A percentile compares a stretch with the other conserved stretches of the same genome.
Evolutionary conservation across 2,329 filamentous ascomycete genomes (phyloP).

Genomic region (Thermoascus crustaceus): DNA sequence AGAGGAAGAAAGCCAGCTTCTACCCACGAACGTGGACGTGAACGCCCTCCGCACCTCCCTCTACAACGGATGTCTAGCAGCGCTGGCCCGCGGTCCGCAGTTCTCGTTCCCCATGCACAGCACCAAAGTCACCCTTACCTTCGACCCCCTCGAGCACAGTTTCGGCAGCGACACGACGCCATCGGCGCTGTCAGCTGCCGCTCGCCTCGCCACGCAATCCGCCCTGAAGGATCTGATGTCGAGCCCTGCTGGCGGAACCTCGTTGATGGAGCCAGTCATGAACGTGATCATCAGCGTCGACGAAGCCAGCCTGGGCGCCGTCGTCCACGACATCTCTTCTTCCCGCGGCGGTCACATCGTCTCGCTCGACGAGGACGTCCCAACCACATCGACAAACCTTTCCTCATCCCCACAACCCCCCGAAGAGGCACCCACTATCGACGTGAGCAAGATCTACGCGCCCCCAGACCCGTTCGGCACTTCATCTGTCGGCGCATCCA

Average conservation of each 20-base stretch:
- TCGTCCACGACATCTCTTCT: constrained; percentile 73
- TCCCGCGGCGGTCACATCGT: constrained; percentile 66
- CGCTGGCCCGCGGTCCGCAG: constrained; percentile 74
- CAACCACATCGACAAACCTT: constrained; percentile 21
- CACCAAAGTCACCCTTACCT: constrained; percentile 59
- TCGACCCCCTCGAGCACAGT: constrained; percentile 58
- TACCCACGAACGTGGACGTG: constrained; percentile 48
- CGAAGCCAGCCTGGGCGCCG: constrained; percentile 68
- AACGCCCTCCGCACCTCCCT: constrained; percentile 47
- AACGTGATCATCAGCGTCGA: constrained; percentile 77
- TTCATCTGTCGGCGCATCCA: constrained; percentile 15
- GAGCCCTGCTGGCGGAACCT: constrained; percentile 45
- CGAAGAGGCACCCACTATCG: constrained; percentile 45
- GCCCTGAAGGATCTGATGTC: constrained; percentile 52
- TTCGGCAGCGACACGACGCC: constrained; percentile 60
- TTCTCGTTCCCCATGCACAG: constrained; percentile 73
- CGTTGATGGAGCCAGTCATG: constrained; percentile 90
- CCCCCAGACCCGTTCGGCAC: constrained; percentile 71
- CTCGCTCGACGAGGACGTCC: constrained; percentile 53
- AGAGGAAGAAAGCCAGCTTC: constrained; percentile 39
- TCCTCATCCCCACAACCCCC: constrained; percentile 9
- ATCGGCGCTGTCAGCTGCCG: constrained; percentile 60
- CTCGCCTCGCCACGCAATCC: constrained; percentile 58
- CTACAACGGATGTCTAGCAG: constrained; percentile 72
- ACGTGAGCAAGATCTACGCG: constrained; percentile 70